Conservation (phyloP, 805 yeast genomes). For the Pichia rugopelliculosa region DNA sequence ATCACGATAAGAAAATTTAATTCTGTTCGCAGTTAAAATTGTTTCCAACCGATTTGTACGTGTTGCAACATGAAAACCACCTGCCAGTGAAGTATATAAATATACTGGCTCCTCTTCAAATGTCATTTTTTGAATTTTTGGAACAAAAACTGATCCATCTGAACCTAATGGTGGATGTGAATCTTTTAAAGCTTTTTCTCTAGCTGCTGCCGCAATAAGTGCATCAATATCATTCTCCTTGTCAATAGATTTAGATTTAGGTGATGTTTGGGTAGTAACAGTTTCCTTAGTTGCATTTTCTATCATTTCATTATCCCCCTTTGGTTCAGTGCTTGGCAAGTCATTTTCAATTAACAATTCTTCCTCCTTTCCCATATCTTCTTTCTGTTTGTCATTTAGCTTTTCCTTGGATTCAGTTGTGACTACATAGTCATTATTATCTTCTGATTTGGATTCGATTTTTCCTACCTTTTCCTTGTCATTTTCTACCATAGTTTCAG, state of each 20-base stretch:
- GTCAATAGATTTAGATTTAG: not conserved
- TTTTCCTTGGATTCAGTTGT: no score
- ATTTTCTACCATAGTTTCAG: slow-evolving; percentile 3
- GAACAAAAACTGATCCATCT: slow-evolving; percentile 26
- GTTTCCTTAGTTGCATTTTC: not conserved
- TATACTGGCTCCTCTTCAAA: slow-evolving; percentile 57
- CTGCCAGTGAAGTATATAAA: slow-evolving; percentile 79
- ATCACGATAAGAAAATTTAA: slow-evolving; percentile 64
- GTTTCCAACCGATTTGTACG: slow-evolving; percentile 71
- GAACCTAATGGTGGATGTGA: not conserved
- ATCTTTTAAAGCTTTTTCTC: slow-evolving; percentile 16
- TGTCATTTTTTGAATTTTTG: slow-evolving; percentile 27
- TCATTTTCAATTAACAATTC: no score
- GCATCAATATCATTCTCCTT: slow-evolving; percentile 19
- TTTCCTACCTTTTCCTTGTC: not conserved
- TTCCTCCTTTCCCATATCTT: no score
- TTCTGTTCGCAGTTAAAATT: slow-evolving; percentile 65
- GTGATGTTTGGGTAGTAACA: no score
- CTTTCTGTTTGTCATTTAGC: no score
- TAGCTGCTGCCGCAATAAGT: slow-evolving; percentile 23
- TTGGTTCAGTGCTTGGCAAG: no score
- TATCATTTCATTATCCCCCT: no score
- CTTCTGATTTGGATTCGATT: not conserved
- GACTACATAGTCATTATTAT: no score
- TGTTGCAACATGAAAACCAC: slow-evolving; percentile 72